These are phyloP conservation scores for Cephaloascus fragrans DNA, from an alignment of 805 yeast genomes.

Conservation along the genomic window DNA sequence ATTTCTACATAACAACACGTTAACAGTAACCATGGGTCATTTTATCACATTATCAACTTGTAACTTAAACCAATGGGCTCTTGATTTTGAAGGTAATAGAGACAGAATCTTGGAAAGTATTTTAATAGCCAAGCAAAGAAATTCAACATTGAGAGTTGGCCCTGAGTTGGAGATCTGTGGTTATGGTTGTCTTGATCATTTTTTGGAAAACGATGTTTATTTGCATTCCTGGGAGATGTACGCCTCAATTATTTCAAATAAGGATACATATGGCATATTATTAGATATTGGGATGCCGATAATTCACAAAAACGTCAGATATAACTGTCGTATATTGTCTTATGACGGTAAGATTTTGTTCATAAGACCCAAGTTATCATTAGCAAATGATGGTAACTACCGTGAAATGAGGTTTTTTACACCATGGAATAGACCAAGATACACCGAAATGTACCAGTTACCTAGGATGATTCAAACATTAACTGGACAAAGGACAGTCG, in stretches of 20 bases:
- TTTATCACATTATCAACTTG: conserved; percentile 87
- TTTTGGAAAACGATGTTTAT: conserved; percentile 79
- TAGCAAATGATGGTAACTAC: conserved; percentile 97
- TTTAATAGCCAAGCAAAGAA: conserved; percentile 57
- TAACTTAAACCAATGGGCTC: conserved; percentile 96
- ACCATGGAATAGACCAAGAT: conserved; percentile 80
- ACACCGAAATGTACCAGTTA: conserved; percentile 61
- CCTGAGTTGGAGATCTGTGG: conserved; percentile 95
- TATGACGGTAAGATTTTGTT: conserved; percentile 69
- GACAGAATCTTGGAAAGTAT: conserved; percentile 85
- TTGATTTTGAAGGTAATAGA: conserved; percentile 94
- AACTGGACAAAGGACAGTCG: conserved; percentile 59
- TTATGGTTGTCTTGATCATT: conserved; percentile 92
- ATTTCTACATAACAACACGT: too few relatives aligned
- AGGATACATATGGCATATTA: conserved; percentile 66
- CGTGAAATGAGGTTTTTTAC: conserved; percentile 96
- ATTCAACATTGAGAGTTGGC: conserved; percentile 85
- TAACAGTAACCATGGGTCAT: too few relatives aligned
- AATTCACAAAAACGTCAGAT: conserved; percentile 76
- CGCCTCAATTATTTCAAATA: conserved; percentile 57
- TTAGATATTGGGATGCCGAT: conserved; percentile 95
- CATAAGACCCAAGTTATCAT: conserved; percentile 86
- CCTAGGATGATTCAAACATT: conserved; percentile 61
- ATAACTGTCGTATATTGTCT: conserved; percentile 84
- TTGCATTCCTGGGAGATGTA: conserved; percentile 94